Conservation (phyloP, 164 flowering plant genomes). For the Santalum album region DNA sequence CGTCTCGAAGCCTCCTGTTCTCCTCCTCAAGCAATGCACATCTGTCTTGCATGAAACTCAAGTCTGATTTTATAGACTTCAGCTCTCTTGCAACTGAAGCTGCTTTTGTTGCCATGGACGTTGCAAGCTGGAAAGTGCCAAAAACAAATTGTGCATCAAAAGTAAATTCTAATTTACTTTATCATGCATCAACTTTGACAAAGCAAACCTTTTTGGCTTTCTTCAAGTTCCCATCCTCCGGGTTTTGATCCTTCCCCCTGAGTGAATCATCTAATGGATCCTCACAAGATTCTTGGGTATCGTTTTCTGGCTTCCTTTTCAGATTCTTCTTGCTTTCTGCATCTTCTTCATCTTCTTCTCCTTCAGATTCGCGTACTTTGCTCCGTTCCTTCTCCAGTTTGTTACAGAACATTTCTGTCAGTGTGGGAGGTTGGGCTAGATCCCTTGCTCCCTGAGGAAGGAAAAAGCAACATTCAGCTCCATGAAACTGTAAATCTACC, state of each 20-base stretch:
- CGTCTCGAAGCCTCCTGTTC: conserved; percentile 65
- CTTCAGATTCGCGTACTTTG: conserved; percentile 14
- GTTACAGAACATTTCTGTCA: conserved; percentile 46
- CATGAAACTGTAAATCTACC: too few species aligned
- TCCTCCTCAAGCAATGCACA: conserved; percentile 79
- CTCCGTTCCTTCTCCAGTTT: conserved; percentile 19
- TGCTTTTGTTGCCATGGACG: conserved; percentile 84
- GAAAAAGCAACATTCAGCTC: too few species aligned
- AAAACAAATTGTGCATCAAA: not conserved
- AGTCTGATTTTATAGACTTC: conserved; percentile 57
- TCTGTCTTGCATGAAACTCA: conserved; percentile 66
- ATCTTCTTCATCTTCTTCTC: conserved; percentile 17
- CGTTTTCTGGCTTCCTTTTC: conserved; percentile 57
- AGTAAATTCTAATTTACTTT: too few species aligned
- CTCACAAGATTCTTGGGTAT: conserved; percentile 22
- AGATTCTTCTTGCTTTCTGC: conserved; percentile 18
- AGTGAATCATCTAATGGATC: conserved; percentile 17
- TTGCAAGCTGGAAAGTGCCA: conserved; percentile 59
- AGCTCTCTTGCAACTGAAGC: conserved; percentile 66
- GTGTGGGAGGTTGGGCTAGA: conserved; percentile 56
- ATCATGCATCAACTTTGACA: too few species aligned
- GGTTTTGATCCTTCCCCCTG: conserved; percentile 22
- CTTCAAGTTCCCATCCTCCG: conserved; percentile 39
- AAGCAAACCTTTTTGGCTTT: conserved; percentile 66
- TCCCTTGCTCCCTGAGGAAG: conserved; percentile 69